Conservation (phyloP, 495 filamentous ascomycete species). For the Xylaria intraflava region DNA sequence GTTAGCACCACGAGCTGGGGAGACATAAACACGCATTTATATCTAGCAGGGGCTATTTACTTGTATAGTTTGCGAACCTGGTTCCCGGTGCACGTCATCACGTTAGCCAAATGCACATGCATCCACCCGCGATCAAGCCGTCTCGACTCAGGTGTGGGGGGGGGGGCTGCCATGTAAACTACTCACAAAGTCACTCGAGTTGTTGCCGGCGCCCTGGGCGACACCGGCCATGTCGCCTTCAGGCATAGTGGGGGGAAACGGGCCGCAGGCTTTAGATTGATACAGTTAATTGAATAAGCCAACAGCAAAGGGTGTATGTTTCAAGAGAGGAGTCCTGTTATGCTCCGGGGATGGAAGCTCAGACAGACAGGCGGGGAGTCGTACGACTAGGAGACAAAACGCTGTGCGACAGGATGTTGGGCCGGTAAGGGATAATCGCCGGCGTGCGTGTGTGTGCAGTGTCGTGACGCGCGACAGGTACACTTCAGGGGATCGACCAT, state of each 20-base stretch:
- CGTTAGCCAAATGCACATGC: slow-evolving; percentile 15
- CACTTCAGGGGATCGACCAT: neutral
- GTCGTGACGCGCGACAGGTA: neutral
- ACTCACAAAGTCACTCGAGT: slow-evolving; percentile 48
- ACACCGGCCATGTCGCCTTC: slow-evolving; percentile 32
- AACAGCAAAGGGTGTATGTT: neutral
- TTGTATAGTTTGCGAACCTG: slow-evolving; percentile 99
- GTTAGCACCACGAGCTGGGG: slow-evolving; percentile 17
- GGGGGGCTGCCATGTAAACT: neutral
- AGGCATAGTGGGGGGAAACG: slow-evolving; percentile 32
- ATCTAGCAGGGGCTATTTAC: slow-evolving; percentile 40
- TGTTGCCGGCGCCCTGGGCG: slow-evolving; percentile 38
- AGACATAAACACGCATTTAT: slow-evolving; percentile 1
- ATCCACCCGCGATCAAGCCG: slow-evolving; percentile 14
- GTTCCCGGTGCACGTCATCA: slow-evolving; percentile 7
- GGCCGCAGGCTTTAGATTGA: slow-evolving; percentile 1
- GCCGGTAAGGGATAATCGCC: neutral
- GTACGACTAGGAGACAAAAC: slow-evolving; percentile 1
- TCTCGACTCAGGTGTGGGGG: neutral
- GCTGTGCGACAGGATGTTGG: neutral
- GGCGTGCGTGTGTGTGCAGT: neutral
- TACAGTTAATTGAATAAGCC: neutral
- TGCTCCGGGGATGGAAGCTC: neutral
- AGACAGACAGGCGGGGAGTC: slow-evolving; percentile 5
- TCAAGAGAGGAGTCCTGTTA: neutral